Conservation (phyloP, 1,139 yeast genomes). For the Debaryomyces sp. region DNA sequence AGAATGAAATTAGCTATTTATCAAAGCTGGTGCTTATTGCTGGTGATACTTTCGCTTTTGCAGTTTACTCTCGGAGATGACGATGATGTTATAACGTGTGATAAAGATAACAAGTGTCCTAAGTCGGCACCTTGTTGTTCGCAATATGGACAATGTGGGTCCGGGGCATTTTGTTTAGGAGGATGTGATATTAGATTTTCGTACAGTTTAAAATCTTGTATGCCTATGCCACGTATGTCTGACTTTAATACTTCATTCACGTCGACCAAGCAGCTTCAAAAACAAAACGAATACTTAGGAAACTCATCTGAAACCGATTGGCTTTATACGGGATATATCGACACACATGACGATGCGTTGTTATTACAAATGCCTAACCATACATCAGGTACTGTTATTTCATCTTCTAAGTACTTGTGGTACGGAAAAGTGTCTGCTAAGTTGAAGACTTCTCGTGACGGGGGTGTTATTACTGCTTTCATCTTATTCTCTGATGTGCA, state of each 20-base stretch:
- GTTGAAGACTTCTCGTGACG: slow-evolving; percentile 71
- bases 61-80: slow-evolving; percentile 12
- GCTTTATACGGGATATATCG: slow-evolving; percentile 73
- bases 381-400: slow-evolving; percentile 78
- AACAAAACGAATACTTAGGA: slow-evolving; percentile 61
- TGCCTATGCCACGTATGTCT: slow-evolving; percentile 58
- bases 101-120: slow-evolving; percentile 62
- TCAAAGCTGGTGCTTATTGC: slow-evolving; percentile 1
- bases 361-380: slow-evolving; percentile 76
- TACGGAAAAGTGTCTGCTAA: slow-evolving; percentile 78
- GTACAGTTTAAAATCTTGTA: slow-evolving; percentile 62
- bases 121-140: slow-evolving; percentile 78
- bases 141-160: slow-evolving; percentile 82
- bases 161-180: slow-evolving; percentile 77
- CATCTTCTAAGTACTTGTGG: slow-evolving; percentile 83
- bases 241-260: slow-evolving; percentile 40
- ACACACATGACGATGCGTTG: slow-evolving; percentile 55
- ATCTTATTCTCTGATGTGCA: slow-evolving; percentile 82
- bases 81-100: slow-evolving; percentile 42
- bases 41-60: neutral
- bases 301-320: slow-evolving; percentile 69
- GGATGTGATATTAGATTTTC: slow-evolving; percentile 79
- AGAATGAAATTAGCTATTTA: neutral
- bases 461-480: slow-evolving; percentile 86
- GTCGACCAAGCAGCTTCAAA: slow-evolving; percentile 29